A percentile compares a stretch with the other conserved stretches of the same genome.
These are phyloP conservation scores for Periconia sp. DNA, from an alignment of 2,329 filamentous ascomycete genomes.

Conservation along the genomic window DNA sequence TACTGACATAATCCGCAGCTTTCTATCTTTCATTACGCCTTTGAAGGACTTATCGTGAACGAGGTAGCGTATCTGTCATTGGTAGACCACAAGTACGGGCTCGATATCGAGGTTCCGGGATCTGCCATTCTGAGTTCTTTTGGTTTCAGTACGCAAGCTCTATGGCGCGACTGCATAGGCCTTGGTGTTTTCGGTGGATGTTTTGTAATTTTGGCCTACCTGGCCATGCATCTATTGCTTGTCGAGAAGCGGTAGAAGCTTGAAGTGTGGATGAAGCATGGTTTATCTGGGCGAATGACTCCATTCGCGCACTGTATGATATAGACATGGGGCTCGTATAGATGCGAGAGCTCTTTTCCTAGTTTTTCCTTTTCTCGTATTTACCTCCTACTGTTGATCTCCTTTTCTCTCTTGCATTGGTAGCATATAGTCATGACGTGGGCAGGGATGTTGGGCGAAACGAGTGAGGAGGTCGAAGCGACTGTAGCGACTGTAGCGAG, in stretches of 20 bases:
- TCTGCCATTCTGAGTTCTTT: slow-evolving; percentile 93
- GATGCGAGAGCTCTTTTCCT: neutral
- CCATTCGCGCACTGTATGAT: neutral
- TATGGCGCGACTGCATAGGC: slow-evolving; percentile 83
- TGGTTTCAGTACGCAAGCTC: slow-evolving; percentile 83
- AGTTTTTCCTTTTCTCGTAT: neutral
- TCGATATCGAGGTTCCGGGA: slow-evolving; percentile 94
- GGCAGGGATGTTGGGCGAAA: neutral
- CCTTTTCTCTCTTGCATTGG: neutral
- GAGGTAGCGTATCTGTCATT: slow-evolving; percentile 89
- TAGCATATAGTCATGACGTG: neutral
- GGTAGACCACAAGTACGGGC: slow-evolving; percentile 90
- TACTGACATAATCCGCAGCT: slow-evolving; percentile 52
- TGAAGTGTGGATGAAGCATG: neutral
- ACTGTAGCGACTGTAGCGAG: too few species aligned
- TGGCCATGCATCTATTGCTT: slow-evolving; percentile 88
- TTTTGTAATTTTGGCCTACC: slow-evolving; percentile 87
- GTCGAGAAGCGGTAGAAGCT: slow-evolving; percentile 74
- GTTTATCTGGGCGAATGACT: neutral
- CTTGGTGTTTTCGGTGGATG: slow-evolving; percentile 78
- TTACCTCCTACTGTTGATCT: neutral
- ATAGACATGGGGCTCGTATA: neutral
- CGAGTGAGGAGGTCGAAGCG: too few species aligned
- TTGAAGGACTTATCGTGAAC: slow-evolving; percentile 95
- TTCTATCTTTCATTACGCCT: slow-evolving; percentile 97